These are phyloP conservation scores for Fusarium armeniacum DNA, from an alignment of 2,329 filamentous ascomycete genomes.

Conservation along the genomic window DNA sequence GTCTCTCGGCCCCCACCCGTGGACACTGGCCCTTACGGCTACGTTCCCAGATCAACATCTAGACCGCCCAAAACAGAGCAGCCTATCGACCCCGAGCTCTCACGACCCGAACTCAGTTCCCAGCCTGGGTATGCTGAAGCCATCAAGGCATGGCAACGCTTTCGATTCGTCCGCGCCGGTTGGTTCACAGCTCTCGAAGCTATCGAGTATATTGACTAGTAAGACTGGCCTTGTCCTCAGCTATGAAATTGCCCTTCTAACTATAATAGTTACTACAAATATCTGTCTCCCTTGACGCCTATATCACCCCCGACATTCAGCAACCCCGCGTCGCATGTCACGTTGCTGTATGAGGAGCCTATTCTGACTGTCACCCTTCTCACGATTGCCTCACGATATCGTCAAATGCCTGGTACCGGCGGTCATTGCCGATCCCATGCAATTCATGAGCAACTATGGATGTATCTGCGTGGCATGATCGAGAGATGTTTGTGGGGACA, in stretches of 20 bases:
- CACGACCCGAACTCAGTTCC: conserved; percentile 60
- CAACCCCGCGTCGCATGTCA: conserved; percentile 82
- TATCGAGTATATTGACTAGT: conserved; percentile 94
- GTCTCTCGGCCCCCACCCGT: conserved; percentile 33
- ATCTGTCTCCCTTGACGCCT: conserved; percentile 90
- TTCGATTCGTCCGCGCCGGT: conserved; percentile 94
- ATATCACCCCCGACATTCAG: conserved; percentile 93
- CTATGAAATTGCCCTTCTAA: conserved; percentile 24
- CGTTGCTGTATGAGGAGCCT: conserved; percentile 88
- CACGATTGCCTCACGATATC: conserved; percentile 91
- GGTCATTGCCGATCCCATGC: conserved; percentile 87
- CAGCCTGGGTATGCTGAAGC: conserved; percentile 76
- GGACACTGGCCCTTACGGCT: conserved; percentile 42
- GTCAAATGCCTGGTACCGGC: conserved; percentile 82
- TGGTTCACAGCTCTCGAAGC: conserved; percentile 97
- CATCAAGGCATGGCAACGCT: conserved; percentile 87
- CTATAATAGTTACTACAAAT: conserved; percentile 82
- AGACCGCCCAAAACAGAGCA: conserved; percentile 52
- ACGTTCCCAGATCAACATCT: conserved; percentile 34
- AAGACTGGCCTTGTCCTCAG: conserved; percentile 51
- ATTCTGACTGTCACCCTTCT: conserved; percentile 92
- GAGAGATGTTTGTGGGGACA: conserved; percentile 96
- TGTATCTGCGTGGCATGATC: conserved; percentile 93
- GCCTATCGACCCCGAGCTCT: conserved; percentile 63
- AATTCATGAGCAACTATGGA: conserved; percentile 96